These are phyloP conservation scores for Metschnikowia matae DNA, from an alignment of 805 yeast genomes.

Conservation along the genomic window DNA sequence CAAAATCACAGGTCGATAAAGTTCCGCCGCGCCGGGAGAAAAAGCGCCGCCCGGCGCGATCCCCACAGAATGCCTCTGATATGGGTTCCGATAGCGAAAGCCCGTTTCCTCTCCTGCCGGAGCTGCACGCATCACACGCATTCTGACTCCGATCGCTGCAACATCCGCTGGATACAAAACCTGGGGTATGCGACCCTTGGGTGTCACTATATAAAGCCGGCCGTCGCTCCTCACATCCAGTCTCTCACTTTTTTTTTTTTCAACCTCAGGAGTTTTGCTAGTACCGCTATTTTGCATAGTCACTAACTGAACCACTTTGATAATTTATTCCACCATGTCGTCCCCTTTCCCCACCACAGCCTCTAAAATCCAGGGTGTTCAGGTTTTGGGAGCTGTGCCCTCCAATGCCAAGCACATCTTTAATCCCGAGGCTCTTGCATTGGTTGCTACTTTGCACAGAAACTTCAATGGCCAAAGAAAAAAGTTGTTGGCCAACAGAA, in stretches of 20 bases:
- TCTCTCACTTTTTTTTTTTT: not conserved
- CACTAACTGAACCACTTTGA: not conserved
- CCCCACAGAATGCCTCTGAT: conserved; percentile 1
- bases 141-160: conserved; percentile 16
- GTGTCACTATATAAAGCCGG: conserved; percentile 9
- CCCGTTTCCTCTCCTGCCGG: conserved; percentile 12
- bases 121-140: conserved; percentile 11
- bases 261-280: not conserved
- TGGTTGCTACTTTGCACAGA: conserved; percentile 70
- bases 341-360: conserved; percentile 44
- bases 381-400: conserved; percentile 50
- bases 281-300: not conserved
- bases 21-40: conserved; percentile 11
- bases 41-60: not conserved
- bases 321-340: conserved; percentile 9
- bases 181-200: conserved; percentile 4
- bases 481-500: conserved; percentile 57
- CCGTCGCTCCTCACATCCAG: not conserved
- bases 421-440: conserved; percentile 59
- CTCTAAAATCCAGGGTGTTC: conserved; percentile 48
- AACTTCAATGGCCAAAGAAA: conserved; percentile 62
- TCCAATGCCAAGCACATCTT: conserved; percentile 50
- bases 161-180: conserved; percentile 17
- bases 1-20: conserved; percentile 2
- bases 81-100: conserved; percentile 6